Evolutionary conservation across 331 rosid genomes (phyloP).

Genomic region (Cydonia oblonga): DNA sequence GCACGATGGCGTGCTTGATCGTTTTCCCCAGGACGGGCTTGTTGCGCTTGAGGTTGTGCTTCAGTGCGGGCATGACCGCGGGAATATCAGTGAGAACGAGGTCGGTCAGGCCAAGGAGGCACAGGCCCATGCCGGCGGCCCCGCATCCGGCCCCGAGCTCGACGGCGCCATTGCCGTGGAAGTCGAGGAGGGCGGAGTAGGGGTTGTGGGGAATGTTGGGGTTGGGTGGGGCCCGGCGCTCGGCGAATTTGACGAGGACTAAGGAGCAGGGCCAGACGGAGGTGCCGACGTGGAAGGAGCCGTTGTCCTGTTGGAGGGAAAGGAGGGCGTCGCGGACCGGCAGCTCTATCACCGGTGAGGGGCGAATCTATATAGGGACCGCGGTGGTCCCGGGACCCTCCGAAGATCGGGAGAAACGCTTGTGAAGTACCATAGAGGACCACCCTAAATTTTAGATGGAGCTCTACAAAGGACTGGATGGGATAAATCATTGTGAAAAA

Average conservation of each 20-base stretch:
- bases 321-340: conserved; percentile 46
- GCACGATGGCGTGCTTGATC: conserved; percentile 57
- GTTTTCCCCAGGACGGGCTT: conserved; percentile 53
- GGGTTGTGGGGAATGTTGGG: conserved; percentile 57
- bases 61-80: conserved; percentile 90
- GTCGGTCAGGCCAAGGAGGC: conserved; percentile 66
- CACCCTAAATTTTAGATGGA: too few relatives aligned
- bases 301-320: conserved; percentile 85
- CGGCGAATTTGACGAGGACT: conserved; percentile 75
- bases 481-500: too few relatives aligned
- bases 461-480: too few relatives aligned
- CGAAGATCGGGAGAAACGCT: too few relatives aligned
- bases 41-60: conserved; percentile 71
- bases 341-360: conserved; percentile 75
- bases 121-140: conserved; percentile 85
- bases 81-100: conserved; percentile 70
- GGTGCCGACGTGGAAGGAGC: conserved; percentile 83
- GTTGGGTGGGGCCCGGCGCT: conserved; percentile 53
- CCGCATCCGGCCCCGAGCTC: conserved; percentile 91
- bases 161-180: conserved; percentile 60
- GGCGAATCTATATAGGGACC: too few relatives aligned
- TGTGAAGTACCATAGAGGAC: too few relatives aligned
- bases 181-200: conserved; percentile 50
- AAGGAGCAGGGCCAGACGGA: conserved; percentile 96
- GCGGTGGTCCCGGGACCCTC: too few relatives aligned